Percentiles rank a stretch among this genome's conserved stretches.
Conservation (phyloP, 2,329 filamentous ascomycete species). For the Fusarium chaquense region DNA sequence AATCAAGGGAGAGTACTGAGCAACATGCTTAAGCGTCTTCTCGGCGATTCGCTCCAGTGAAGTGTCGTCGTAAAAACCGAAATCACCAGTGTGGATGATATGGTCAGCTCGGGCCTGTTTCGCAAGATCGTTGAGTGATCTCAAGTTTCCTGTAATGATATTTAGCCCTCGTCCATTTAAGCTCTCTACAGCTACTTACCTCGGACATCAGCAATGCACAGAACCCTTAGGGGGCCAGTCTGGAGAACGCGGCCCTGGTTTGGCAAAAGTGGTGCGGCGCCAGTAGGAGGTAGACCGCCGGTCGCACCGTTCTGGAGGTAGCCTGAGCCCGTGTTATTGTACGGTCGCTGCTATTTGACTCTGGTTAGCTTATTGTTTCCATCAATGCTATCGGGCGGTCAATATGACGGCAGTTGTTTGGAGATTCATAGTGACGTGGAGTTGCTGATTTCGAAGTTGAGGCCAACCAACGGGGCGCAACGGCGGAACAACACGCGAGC, state of each 20-base stretch:
- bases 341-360: slow-evolving; percentile 55
- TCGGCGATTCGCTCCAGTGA: slow-evolving; percentile 97
- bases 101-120: slow-evolving; percentile 95
- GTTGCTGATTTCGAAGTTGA: slow-evolving; percentile 33
- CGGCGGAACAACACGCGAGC: slow-evolving; percentile 42
- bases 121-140: slow-evolving; percentile 95
- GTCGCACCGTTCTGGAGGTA: slow-evolving; percentile 74
- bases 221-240: slow-evolving; percentile 73
- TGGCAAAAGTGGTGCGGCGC: slow-evolving; percentile 73
- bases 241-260: slow-evolving; percentile 76
- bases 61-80: slow-evolving; percentile 97
- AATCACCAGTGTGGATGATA: slow-evolving; percentile 98
- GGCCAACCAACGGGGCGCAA: slow-evolving; percentile 38
- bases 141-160: slow-evolving; percentile 80
- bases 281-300: slow-evolving; percentile 64
- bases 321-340: slow-evolving; percentile 66
- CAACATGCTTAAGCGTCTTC: slow-evolving; percentile 98
- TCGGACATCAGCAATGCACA: slow-evolving; percentile 79
- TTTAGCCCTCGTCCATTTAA: slow-evolving; percentile 41
- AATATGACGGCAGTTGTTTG: neutral
- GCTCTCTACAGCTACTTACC: slow-evolving; percentile 57
- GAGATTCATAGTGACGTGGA: slow-evolving; percentile 24
- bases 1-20: slow-evolving; percentile 96
- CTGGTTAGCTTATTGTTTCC: slow-evolving; percentile 38
- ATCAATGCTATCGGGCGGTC: neutral